Base-by-base conservation (phyloP, 208 protist genomes). In the Trichomonas tenax region DNA sequence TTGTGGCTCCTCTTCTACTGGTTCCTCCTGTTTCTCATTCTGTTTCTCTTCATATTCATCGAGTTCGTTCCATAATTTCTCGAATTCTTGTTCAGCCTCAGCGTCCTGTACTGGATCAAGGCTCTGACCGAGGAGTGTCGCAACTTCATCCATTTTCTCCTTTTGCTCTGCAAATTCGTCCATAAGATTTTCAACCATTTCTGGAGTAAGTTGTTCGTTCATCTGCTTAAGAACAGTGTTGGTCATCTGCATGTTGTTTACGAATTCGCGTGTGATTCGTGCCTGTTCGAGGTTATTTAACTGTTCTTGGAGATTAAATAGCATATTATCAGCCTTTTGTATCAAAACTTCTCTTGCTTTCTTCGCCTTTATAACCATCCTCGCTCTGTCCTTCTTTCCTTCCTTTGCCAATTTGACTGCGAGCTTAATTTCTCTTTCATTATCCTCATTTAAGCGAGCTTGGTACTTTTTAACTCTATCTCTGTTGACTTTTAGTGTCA, bases 391-490 rank as follows among this genome's bases (percentile, higher is more conserved):
- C 11, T 23, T n/a, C 31, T 95, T 58, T 41, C 34, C 34, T 31
- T 95, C 46, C 21, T 95, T 95, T 6, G 46, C 40, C 6, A 95
- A 38, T 15, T 72, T 0, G 3, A 34, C 51, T 0, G 46, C 44
- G 8, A 40, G 44, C n/a, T 72, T 6, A 38, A n/a, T 58, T 63
- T 72, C 26, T 58, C 15, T n/a, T 63, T 38, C 21, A 38, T 31
- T 34, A 72, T 44, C 41, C 15, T 95, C 45, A 72, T 95, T 46
- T 23, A 72, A 31, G 17, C 46, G 44, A 9, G 44, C 31, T 95
- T 95, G 89, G 72, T 95, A 95, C 72, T 95, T 95, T 72, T 81
- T 95, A 38, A 95, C 11, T 31, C 89, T 9, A 38, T 95, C 89
- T 72, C 89, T 26, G 8, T 26, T 51, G 17, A 51, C 36, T 38